Percentiles rank a stretch among this genome's conserved stretches.
These are phyloP conservation scores for Flaveria bidentis DNA, from an alignment of 129 eudicot species.

Conservation along the genomic window DNA sequence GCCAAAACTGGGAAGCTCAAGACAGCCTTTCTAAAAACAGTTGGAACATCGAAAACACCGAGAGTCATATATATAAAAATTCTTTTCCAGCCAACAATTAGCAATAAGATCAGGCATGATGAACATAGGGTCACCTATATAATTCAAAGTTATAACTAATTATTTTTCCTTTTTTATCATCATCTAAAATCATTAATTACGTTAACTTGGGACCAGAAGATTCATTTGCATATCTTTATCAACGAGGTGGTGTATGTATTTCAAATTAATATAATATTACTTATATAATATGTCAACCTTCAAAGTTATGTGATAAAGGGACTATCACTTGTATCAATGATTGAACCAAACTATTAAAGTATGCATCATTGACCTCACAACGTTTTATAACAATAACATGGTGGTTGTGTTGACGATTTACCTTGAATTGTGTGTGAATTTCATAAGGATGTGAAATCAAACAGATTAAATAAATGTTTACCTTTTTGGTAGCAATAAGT, in stretches of 20 bases:
- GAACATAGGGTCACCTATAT: no score
- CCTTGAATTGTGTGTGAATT: background rate
- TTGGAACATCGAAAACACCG: no score
- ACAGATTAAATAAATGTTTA: constrained; percentile 13
- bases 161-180: background rate
- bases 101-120: no score
- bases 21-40: no score
- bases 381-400: background rate
- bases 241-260: background rate
- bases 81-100: no score
- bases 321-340: background rate
- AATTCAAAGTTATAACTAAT: no score
- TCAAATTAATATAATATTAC: background rate
- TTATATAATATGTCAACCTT: background rate
- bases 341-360: background rate
- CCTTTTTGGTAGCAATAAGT: constrained; percentile 96
- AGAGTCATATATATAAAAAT: no score
- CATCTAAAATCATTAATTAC: background rate
- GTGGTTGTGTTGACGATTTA: background rate
- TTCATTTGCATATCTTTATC: no score
- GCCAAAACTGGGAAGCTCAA: no score
- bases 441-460: background rate
- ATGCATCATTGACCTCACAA: background rate
- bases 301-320: constrained; percentile 13
- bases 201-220: background rate